These are phyloP conservation scores for Phyllostachys edulis DNA, from an alignment of 176 grass and related monocot genomes.

Conservation along the genomic window DNA sequence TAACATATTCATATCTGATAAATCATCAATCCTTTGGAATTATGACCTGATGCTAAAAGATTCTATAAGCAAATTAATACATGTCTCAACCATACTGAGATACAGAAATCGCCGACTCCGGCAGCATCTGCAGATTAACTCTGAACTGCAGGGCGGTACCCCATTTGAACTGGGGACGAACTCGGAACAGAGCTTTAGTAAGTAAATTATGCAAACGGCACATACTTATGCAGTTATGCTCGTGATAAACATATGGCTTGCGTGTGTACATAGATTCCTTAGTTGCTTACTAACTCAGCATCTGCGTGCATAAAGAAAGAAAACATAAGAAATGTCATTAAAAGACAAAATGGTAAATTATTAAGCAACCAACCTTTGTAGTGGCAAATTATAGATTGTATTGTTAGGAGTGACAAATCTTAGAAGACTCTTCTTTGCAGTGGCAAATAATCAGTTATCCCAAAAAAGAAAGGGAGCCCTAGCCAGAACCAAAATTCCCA, in stretches of 20 bases:
- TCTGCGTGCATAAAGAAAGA: too few species aligned
- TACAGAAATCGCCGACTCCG: background rate
- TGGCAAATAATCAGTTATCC: too few species aligned
- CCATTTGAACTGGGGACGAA: background rate
- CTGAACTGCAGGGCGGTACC: background rate
- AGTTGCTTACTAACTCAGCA: too few species aligned
- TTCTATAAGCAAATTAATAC: background rate
- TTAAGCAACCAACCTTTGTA: too few species aligned
- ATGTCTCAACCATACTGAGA: background rate
- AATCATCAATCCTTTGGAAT: background rate
- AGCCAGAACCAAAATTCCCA: too few species aligned
- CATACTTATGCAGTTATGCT: background rate
- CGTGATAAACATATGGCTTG: background rate
- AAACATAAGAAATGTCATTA: too few species aligned
- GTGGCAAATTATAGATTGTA: too few species aligned
- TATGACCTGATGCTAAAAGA: background rate
- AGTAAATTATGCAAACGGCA: background rate
- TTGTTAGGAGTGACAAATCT: too few species aligned
- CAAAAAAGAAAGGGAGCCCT: too few species aligned
- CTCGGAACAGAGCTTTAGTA: background rate
- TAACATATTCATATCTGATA: background rate
- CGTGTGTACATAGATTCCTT: background rate
- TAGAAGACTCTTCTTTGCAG: too few species aligned
- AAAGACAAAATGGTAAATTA: too few species aligned
- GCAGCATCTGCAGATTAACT: too few species aligned